A percentile compares a stretch with the other conserved stretches of the same genome.
phyloP scores from a whole-genome alignment of 2,329 filamentous ascomycete genomes.

The Curvularia spicifera region DNA sequence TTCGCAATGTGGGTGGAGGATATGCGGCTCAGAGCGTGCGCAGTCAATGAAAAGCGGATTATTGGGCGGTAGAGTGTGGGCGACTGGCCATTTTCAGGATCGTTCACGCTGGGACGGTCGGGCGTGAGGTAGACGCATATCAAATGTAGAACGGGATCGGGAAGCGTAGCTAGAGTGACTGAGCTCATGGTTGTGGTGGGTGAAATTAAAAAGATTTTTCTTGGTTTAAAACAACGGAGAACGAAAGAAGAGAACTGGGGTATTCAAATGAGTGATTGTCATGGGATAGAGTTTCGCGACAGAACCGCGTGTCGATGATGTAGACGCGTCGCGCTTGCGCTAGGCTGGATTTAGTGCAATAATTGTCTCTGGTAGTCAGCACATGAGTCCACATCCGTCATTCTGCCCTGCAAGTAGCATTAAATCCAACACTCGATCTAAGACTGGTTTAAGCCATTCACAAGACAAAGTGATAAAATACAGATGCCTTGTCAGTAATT shows the following conservation, averaged over 20 bases:
- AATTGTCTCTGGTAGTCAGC: not conserved
- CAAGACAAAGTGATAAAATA: not conserved
- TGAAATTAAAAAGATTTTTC: not conserved
- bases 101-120: conserved; percentile 12
- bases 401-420: not conserved
- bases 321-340: conserved; percentile 16
- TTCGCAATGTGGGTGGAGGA: conserved; percentile 13
- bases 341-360: conserved; percentile 4
- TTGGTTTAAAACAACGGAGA: not conserved
- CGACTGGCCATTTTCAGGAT: conserved; percentile 9
- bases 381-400: not conserved
- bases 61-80: conserved; percentile 14
- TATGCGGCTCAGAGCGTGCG: conserved; percentile 13
- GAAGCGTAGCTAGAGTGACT: conserved; percentile 7
- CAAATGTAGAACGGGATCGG: conserved; percentile 13
- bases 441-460: not conserved
- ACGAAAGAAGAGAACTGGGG: not conserved
- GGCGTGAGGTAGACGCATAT: conserved; percentile 14
- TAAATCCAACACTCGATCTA: not conserved
- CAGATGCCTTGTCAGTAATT: not conserved
- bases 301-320: conserved; percentile 17
- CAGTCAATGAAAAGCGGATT: conserved; percentile 11
- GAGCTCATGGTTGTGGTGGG: not conserved
- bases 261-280: conserved; percentile 2
- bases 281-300: not conserved